These are phyloP conservation scores for Hericium rajendrae DNA, from an alignment of 768 basidiomycete species.

Conservation along the genomic window DNA sequence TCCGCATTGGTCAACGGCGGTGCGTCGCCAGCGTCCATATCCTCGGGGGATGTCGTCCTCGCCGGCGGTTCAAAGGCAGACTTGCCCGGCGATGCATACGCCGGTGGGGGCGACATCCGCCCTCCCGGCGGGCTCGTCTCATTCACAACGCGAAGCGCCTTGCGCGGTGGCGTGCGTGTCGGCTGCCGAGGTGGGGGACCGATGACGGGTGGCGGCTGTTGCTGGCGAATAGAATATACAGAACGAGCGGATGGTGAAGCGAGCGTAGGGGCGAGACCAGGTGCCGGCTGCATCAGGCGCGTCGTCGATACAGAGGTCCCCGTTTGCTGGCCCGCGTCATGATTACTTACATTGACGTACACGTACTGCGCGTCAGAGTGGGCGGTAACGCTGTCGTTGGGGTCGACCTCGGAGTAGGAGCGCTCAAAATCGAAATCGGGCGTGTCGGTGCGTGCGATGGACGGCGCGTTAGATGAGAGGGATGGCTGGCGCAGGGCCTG, in stretches of 20 bases:
- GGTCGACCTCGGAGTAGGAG: not conserved
- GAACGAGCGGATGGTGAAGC: not conserved
- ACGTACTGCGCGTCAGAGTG: conserved; percentile 9
- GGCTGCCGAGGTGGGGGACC: not conserved
- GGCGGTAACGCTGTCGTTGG: not conserved
- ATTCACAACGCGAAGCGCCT: conserved; percentile 11
- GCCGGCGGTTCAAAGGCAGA: not conserved
- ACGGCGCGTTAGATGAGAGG: not conserved
- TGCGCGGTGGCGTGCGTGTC: not conserved
- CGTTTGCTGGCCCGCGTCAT: not conserved
- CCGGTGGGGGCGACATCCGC: conserved; percentile 6
- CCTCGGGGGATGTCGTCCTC: not conserved
- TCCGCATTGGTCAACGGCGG: conserved; percentile 4
- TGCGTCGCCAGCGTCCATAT: not conserved
- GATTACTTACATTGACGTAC: not conserved
- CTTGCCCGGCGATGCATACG: not conserved
- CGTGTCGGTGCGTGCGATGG: not conserved
- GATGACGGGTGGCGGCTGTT: not conserved
- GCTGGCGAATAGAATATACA: not conserved
- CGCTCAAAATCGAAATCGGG: not conserved
- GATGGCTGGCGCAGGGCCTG: not conserved
- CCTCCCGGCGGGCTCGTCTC: not conserved
- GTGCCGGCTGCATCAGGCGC: not conserved
- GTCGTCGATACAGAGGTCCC: not conserved
- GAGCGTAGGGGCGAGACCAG: not conserved